These are phyloP conservation scores for Epichloe brachyelytri DNA, from an alignment of 2,329 filamentous ascomycete species.

Conservation along the genomic window DNA sequence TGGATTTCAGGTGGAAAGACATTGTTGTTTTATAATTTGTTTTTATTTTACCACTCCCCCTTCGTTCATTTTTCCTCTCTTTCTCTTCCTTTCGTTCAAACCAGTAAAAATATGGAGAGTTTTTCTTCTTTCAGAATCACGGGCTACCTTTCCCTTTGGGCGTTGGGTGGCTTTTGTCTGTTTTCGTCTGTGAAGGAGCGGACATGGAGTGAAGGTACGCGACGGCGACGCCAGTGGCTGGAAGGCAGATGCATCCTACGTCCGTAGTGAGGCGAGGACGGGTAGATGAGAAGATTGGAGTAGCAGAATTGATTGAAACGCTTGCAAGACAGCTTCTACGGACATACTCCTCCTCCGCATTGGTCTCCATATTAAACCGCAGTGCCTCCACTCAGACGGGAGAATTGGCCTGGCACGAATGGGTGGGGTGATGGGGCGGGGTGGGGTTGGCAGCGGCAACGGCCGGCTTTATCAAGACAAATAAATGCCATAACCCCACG, in stretches of 20 bases:
- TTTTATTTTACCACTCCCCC: background rate
- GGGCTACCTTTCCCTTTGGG: background rate
- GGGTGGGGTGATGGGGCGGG: too few species aligned
- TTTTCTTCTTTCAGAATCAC: background rate
- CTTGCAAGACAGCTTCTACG: background rate
- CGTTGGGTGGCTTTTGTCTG: background rate
- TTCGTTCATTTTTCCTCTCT: background rate
- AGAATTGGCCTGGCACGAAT: background rate
- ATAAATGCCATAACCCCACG: background rate
- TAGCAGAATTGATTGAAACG: slow-evolving; percentile 6
- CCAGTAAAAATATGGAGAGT: background rate
- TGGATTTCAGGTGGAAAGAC: slow-evolving; percentile 2
- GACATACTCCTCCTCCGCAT: too few species aligned
- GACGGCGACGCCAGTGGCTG: background rate
- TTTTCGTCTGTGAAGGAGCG: background rate
- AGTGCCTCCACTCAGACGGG: too few species aligned
- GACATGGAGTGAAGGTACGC: background rate
- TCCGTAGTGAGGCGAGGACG: background rate
- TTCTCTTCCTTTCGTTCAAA: background rate
- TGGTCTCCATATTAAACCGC: too few species aligned
- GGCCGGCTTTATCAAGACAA: slow-evolving; percentile 17
- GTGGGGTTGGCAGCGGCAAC: slow-evolving; percentile 17
- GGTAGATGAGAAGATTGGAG: background rate
- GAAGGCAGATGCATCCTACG: background rate
- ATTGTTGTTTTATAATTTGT: slow-evolving; percentile 1